A percentile compares a stretch with the other conserved stretches of the same genome.
These are phyloP conservation scores for Pestalotiopsis sp. DNA, from an alignment of 2,329 filamentous ascomycete species.

Conservation along the genomic window DNA sequence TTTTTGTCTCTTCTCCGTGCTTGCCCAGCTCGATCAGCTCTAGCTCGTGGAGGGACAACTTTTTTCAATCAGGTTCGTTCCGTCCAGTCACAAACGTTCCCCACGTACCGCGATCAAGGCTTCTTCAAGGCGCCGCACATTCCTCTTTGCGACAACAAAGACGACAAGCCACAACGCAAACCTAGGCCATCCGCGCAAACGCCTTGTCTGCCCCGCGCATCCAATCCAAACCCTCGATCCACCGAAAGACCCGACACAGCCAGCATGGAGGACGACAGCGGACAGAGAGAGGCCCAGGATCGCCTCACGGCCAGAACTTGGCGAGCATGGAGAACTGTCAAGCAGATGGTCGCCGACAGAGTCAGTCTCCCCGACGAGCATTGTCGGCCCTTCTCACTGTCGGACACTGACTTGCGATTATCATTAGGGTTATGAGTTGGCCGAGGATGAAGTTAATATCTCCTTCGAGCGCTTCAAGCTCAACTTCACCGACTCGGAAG, in stretches of 20 bases:
- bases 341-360: slow-evolving; percentile 87
- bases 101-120: not conserved
- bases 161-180: not conserved
- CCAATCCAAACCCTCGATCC: not conserved
- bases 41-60: not conserved
- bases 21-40: not conserved
- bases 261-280: slow-evolving; percentile 43
- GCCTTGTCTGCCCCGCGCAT: not conserved
- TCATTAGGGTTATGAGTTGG: slow-evolving; percentile 84
- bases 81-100: not conserved
- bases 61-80: not conserved
- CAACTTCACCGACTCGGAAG: slow-evolving; percentile 73
- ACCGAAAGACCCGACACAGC: slow-evolving; percentile 17
- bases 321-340: slow-evolving; percentile 90
- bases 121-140: not conserved
- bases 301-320: slow-evolving; percentile 72
- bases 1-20: not conserved
- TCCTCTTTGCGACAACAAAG: not conserved
- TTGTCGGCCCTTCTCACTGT: not conserved
- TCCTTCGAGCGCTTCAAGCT: slow-evolving; percentile 78
- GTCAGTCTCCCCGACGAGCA: not conserved
- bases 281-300: slow-evolving; percentile 43
- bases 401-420: slow-evolving; percentile 21
- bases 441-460: slow-evolving; percentile 87
- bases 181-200: not conserved